Base-by-base conservation (phyloP, 179 eudicot genomes). In the Spinacia oleracea region DNA sequence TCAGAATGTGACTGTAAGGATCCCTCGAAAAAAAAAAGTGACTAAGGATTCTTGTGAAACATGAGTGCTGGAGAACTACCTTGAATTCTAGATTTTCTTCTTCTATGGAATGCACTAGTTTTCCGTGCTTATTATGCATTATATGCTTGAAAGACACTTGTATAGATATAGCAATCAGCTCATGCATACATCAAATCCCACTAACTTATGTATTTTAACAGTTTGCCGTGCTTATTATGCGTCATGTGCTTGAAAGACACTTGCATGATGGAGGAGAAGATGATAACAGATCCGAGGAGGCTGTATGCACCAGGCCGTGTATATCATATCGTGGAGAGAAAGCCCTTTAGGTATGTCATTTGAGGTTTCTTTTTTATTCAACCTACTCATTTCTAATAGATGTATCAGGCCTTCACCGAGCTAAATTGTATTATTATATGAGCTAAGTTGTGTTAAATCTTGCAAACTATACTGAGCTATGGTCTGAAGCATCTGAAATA, bases 221-320 rank as follows among this genome's bases (percentile, higher is more conserved):
- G 99, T 86, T 85, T 93, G 87, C 99, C 99, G 9, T 96, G 99
- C 87, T 88, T 96, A 84, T 66, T 96, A 77, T 96, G 99, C 87
- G 31, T 89, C 62, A 88, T 88, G 89, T 96, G 99, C 85, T 80
- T 96, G 76, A 93, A 90, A 87, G 99, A 96, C 81, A 96, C 99
- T 38, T 96, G 90, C 85, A 90, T 91, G 76, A 45, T 88, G 79
- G 97, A 93, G 81, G 89, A 91, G 87, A 86, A 84, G 81, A 86
- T 87, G 91, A 89, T 96, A 68, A 87, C 86, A 77, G 99, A 93
- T 84, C 96, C 99, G 31, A 88, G 98, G 83, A 88, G 98, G 64
- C 88, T 96, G 43, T 96, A 91, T 88, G 97, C 96, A 66, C 97
- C 98, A 34, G 98, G 99, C 73, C 99, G 97, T 76, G 90, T 96